Base-by-base conservation (phyloP, 2,329 filamentous ascomycete genomes). In the Colletotrichum chlorophyti region DNA sequence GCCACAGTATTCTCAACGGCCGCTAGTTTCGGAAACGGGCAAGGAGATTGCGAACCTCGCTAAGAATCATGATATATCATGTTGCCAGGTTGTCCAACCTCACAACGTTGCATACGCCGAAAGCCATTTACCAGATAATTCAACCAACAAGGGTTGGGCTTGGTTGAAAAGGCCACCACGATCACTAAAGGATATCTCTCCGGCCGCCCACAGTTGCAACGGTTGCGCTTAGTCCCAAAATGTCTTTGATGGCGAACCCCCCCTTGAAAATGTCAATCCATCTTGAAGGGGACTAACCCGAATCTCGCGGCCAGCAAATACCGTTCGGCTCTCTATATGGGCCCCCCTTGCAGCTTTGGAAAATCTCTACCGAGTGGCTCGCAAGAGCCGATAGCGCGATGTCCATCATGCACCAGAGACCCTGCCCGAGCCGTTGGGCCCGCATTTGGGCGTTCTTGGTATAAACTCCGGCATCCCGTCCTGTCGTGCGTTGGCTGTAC, bases 401-500 rank as follows among this genome's bases (percentile, higher is more conserved):
- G 43, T 31, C 43, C 35, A n/a, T n/a, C n/a, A n/a, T n/a, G n/a
- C n/a, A n/a, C 55, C 51, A 59, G 55, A 59, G 26, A 45, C 55
- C 51, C 55, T 55, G 55, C 45, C 31, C 41, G 12, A 59, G 38
- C 37, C 15, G 37, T 32, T 21, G 43, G 51, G 55, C 47, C 55
- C 55, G 55, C 55, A 49, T 55, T 43, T 41, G 38, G 23, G 55
- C 43, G 15, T 55, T 59, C 55, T 49, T 59, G 55, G 55, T 59
- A 55, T 59, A 59, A 59, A 59, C 55, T 51, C 55, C 51, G 55
- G 38, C 32, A 49, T 54, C 55, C 55, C 54, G 23, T 58, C 50
- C 49, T 58, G n/a, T 53, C 29, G 43, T 15, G 42, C 34, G 51
- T 47, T 41, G 42, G 43, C 37, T 23, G 51, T 53, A 43, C 14